Percentiles rank a stretch among this genome's conserved stretches.
Conservation (phyloP, 2,329 filamentous ascomycete genomes). For the Aureobasidium musti region DNA sequence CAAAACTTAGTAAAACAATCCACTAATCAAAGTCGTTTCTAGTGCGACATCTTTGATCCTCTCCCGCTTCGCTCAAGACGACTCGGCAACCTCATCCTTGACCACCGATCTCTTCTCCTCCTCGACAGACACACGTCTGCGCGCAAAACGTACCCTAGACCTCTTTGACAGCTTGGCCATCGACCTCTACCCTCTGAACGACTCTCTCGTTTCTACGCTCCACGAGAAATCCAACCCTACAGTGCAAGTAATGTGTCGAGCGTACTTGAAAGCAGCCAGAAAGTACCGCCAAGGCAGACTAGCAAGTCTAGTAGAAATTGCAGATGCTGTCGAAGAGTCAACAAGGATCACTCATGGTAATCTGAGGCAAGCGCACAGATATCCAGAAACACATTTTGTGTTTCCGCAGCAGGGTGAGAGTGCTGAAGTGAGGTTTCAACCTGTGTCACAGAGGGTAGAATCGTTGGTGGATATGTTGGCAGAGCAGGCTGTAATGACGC, state of each 20-base stretch:
- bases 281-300: conserved; percentile 10
- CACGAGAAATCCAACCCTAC: conserved; percentile 14
- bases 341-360: not conserved
- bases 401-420: not conserved
- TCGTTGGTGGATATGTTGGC: conserved; percentile 16
- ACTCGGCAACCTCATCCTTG: conserved; percentile 25
- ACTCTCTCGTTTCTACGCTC: not conserved
- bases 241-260: not conserved
- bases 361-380: too few species aligned
- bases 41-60: conserved; percentile 37
- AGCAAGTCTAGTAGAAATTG: not conserved
- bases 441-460: conserved; percentile 17
- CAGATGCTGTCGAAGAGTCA: conserved; percentile 7
- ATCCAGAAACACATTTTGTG: conserved; percentile 9
- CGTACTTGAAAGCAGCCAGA: conserved; percentile 3
- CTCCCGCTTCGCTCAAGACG: conserved; percentile 33
- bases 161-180: conserved; percentile 30
- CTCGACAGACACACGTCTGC: conserved; percentile 38
- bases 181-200: not conserved
- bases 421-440: conserved; percentile 3
- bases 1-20: not conserved
- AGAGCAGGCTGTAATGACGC: conserved; percentile 3
- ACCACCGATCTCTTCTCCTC: conserved; percentile 44
- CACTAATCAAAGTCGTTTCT: not conserved
- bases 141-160: conserved; percentile 38